These are phyloP conservation scores for Shiraia bambusicola DNA, from an alignment of 2,329 filamentous ascomycete genomes.

Conservation along the genomic window DNA sequence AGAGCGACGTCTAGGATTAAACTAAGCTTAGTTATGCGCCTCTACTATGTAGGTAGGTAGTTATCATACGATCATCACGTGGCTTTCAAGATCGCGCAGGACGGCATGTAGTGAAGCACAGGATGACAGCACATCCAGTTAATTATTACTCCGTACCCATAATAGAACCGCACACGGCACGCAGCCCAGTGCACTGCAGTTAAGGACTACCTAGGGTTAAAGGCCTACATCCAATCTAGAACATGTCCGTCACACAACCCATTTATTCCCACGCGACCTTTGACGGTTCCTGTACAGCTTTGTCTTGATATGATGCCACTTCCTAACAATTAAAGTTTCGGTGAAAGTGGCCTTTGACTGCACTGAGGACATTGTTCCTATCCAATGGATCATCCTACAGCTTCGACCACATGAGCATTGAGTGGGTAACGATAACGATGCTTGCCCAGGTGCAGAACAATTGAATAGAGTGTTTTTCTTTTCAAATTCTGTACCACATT, in stretches of 20 bases:
- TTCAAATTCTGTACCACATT: too few relatives aligned
- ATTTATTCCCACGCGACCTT: constrained; percentile 8
- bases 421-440: too few relatives aligned
- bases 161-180: not conserved
- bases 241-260: constrained; percentile 8
- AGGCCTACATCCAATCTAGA: constrained; percentile 8
- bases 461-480: too few relatives aligned
- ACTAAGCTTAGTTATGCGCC: too few relatives aligned
- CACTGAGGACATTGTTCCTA: too few relatives aligned
- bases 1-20: not conserved
- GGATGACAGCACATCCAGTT: not conserved
- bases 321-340: not conserved
- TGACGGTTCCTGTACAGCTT: constrained; percentile 1
- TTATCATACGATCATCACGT: not conserved
- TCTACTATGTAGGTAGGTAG: too few relatives aligned
- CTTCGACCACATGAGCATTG: too few relatives aligned
- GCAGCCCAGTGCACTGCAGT: not conserved
- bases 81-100: not conserved
- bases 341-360: not conserved
- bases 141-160: too few relatives aligned
- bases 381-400: too few relatives aligned
- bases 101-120: not conserved
- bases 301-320: constrained; percentile 12
- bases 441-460: too few relatives aligned
- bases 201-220: constrained; percentile 1